Evolutionary conservation across 768 basidiomycete species (phyloP).

Genomic region (Termitomyces sp.): DNA sequence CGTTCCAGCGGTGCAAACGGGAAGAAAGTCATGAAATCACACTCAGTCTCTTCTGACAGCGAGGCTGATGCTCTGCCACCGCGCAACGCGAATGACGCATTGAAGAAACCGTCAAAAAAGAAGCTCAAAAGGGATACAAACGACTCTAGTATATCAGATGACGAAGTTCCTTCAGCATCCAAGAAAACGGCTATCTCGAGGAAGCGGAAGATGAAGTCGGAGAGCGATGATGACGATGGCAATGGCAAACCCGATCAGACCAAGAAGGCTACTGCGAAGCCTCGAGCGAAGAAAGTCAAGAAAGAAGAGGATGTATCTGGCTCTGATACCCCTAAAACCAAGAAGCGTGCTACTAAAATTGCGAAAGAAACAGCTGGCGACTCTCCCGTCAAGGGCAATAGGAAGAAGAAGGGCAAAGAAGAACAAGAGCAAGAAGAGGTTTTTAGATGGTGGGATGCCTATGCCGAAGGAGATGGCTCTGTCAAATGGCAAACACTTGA

Average conservation of each 20-base stretch:
- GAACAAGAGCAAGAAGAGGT: conserved; percentile 72
- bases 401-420: conserved; percentile 56
- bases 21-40: conserved; percentile 29
- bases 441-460: conserved; percentile 86
- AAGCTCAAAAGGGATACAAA: conserved; percentile 49
- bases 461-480: conserved; percentile 68
- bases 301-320: conserved; percentile 47
- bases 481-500: conserved; percentile 95
- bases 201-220: conserved; percentile 46
- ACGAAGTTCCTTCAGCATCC: conserved; percentile 31
- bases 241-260: conserved; percentile 39
- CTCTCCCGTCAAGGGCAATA: conserved; percentile 40
- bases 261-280: conserved; percentile 44
- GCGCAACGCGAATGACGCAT: conserved; percentile 39
- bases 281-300: conserved; percentile 50
- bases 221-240: conserved; percentile 47
- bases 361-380: conserved; percentile 38
- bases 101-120: conserved; percentile 60
- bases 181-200: conserved; percentile 31
- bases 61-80: conserved; percentile 46
- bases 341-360: conserved; percentile 37
- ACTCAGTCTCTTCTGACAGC: conserved; percentile 32
- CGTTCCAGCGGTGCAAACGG: conserved; percentile 42
- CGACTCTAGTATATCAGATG: conserved; percentile 26
- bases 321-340: conserved; percentile 39